Evolutionary conservation across 2,329 filamentous ascomycete genomes (phyloP).

Genomic region (Knufia fluminis): DNA sequence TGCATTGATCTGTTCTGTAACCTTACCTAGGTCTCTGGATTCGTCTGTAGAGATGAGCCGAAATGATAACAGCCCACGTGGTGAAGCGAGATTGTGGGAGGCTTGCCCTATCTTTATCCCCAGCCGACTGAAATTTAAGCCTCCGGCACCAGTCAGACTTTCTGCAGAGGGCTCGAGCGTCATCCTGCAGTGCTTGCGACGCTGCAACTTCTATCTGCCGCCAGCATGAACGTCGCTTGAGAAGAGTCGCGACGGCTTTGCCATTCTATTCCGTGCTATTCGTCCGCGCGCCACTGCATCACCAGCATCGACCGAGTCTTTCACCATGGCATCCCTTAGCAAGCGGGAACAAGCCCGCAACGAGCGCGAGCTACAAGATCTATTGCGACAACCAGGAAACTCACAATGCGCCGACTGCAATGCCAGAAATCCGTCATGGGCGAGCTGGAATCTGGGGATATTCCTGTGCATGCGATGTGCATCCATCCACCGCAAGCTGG

Average conservation of each 20-base stretch:
- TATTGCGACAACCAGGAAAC: slow-evolving; percentile 83
- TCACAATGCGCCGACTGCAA: slow-evolving; percentile 89
- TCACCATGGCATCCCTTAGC: slow-evolving; percentile 67
- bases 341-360: slow-evolving; percentile 98
- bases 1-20: no score
- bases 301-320: not conserved
- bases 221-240: not conserved
- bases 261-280: no score
- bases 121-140: not conserved
- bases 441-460: slow-evolving; percentile 95
- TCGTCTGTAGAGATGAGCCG: no score
- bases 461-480: slow-evolving; percentile 98
- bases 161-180: not conserved
- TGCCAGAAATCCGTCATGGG: slow-evolving; percentile 89
- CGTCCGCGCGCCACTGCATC: no score
- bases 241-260: not conserved
- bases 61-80: no score
- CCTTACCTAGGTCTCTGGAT: no score
- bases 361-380: slow-evolving; percentile 80
- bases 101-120: not conserved
- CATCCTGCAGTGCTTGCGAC: not conserved
- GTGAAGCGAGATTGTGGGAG: no score
- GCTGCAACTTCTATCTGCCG: not conserved
- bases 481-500: slow-evolving; percentile 86
- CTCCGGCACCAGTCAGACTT: not conserved